Evolutionary conservation across 495 filamentous ascomycete species (phyloP), one percentile per base, ranked within the genome.

Genomic region (Letharia lupina): DNA sequence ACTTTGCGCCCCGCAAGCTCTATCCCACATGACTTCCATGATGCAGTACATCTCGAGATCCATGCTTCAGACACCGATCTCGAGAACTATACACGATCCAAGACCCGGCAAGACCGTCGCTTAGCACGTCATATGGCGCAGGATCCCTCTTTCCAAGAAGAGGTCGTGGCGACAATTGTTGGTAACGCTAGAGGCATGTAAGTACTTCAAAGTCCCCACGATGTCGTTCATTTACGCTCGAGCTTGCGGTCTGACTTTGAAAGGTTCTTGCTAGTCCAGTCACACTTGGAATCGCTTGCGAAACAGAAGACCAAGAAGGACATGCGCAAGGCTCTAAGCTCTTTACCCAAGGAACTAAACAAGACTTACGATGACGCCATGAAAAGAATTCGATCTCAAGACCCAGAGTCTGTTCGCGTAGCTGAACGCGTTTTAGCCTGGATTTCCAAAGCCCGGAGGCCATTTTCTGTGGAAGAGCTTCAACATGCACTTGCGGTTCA

Each of bases 251-350:
- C 42, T 39, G 18, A 48, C 28, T 60, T 37, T 20, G 4, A 2
- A 60, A 80, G 82, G 79, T 85, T 86, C 66, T 75, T 86, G 0
- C 74, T 87, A 39, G 81, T 80, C 18, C 73, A 70, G 23, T 75
- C 85, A 0, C 73, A 82, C 69, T 58, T 83, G 4, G 75, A 77
- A 16, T 77, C 77, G 10, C 70, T 86, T 35, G 58, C 67, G 0
- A 73, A 69, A 0, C 78, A 79, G 62, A 67, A 12, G 0, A 74
- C 71, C 5, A 63, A 54, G 2, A 71, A 67, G 39, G 75, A 72
- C n/a, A 60, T 79, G 35, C 73, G 44, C 62, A 64, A 31, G 52
- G 69, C 78, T 3, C 54, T 84, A 11, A 44, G 72, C 45, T 68
- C 61, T 4, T 67, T 81, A 0, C 66, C 75, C 12, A 70, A 60